Conservation (phyloP, 1,139 yeast species). For the Hansenula sp. region DNA sequence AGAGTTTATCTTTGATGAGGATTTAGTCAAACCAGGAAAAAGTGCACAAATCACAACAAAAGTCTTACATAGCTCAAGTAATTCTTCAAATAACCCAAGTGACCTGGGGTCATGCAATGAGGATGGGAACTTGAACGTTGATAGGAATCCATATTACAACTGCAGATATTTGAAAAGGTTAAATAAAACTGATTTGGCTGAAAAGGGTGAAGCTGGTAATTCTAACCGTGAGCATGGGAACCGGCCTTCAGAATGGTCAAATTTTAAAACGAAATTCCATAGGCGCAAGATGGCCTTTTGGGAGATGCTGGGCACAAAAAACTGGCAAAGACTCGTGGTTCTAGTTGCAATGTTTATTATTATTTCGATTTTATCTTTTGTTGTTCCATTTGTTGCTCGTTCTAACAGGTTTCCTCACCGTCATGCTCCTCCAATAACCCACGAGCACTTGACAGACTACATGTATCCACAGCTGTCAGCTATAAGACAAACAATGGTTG, state of each 20-base stretch:
- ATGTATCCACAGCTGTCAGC: conserved; percentile 48
- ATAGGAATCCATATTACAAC: not conserved
- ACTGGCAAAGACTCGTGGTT: conserved; percentile 5
- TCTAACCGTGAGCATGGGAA: not conserved
- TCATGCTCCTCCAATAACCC: conserved; percentile 14
- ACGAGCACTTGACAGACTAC: conserved; percentile 43
- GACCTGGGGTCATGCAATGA: not conserved
- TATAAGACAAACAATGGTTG: conserved; percentile 45
- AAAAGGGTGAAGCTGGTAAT: not conserved
- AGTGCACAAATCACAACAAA: not conserved
- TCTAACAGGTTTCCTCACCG: conserved; percentile 3
- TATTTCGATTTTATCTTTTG: conserved; percentile 7
- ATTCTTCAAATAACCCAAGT: not conserved
- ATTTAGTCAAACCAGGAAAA: conserved; percentile 4
- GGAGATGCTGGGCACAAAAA: conserved; percentile 1
- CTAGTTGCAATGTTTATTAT: not conserved
- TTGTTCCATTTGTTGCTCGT: conserved; percentile 18
- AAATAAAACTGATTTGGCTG: not conserved
- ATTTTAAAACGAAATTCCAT: conserved; percentile 2
- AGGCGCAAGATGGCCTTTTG: not conserved
- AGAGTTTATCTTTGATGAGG: conserved; percentile 10
- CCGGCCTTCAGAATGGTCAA: not conserved
- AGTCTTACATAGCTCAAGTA: not conserved
- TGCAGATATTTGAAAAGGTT: not conserved
- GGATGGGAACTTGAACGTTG: not conserved